These are phyloP conservation scores for Papiliotrema terrestris DNA, from an alignment of 1,284 basidiomycete genomes.

Conservation along the genomic window DNA sequence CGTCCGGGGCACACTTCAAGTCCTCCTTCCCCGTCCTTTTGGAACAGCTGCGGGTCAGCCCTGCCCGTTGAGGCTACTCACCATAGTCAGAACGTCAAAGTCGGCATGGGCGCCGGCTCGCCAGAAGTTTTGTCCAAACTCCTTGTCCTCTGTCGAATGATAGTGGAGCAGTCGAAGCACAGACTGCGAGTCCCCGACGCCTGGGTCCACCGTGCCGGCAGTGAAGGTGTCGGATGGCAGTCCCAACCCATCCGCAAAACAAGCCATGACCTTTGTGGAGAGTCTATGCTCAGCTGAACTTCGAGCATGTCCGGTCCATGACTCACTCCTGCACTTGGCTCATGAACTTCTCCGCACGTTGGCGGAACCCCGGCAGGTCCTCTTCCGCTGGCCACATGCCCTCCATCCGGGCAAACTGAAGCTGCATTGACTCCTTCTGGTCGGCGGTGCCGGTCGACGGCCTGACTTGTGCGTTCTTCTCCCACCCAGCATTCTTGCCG, in stretches of 20 bases:
- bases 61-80: background rate
- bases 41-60: slow-evolving; percentile 21
- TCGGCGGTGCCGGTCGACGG: slow-evolving; percentile 27
- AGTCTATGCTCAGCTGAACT: slow-evolving; percentile 17
- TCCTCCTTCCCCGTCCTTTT: slow-evolving; percentile 32
- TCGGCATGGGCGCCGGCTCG: slow-evolving; percentile 36
- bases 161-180: slow-evolving; percentile 33
- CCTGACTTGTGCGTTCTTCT: slow-evolving; percentile 23
- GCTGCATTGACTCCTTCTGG: slow-evolving; percentile 26
- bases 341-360: slow-evolving; percentile 25
- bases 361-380: slow-evolving; percentile 17
- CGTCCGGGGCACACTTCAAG: slow-evolving; percentile 37
- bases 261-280: slow-evolving; percentile 31
- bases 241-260: slow-evolving; percentile 31
- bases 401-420: slow-evolving; percentile 35
- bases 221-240: slow-evolving; percentile 29
- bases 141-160: slow-evolving; percentile 30
- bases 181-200: slow-evolving; percentile 27
- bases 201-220: slow-evolving; percentile 22
- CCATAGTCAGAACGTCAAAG: slow-evolving; percentile 35
- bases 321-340: slow-evolving; percentile 24
- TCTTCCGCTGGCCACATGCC: slow-evolving; percentile 29
- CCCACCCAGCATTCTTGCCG: slow-evolving; percentile 31
- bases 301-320: background rate
- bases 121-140: slow-evolving; percentile 33